Conservation (phyloP, 73 alveolate species). For the Paramecium caudatum region DNA sequence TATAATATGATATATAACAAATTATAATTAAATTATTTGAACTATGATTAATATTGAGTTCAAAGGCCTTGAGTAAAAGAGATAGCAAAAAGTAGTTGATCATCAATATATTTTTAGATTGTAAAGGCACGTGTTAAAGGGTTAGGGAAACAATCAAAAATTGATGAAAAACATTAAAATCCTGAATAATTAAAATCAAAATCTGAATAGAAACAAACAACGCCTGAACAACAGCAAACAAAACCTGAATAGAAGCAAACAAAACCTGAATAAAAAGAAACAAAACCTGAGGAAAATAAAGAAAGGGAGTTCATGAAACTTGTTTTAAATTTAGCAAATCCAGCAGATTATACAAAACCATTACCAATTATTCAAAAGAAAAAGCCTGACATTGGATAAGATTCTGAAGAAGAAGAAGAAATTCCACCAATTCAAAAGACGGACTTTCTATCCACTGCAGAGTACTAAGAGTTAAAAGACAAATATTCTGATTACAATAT, state of each 20-base stretch:
- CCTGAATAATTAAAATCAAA: not conserved
- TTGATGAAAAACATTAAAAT: not conserved
- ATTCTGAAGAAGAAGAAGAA: conserved; percentile 2
- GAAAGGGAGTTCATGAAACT: not conserved
- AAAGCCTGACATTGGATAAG: not conserved
- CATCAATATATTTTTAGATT: too few species aligned
- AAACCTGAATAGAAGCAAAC: not conserved
- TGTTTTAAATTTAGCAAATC: conserved; percentile 19
- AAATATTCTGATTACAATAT: conserved; percentile 56
- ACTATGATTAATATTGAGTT: conserved; percentile 47
- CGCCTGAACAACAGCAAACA: not conserved
- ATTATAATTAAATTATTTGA: too few species aligned
- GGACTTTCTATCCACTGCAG: conserved; percentile 61
- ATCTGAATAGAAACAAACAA: not conserved
- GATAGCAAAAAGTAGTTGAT: not conserved
- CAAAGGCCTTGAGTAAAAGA: conserved; percentile 26
- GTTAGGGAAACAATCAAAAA: not conserved
- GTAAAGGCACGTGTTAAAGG: too few species aligned
- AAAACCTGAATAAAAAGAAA: not conserved
- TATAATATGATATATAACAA: too few species aligned
- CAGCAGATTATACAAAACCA: not conserved
- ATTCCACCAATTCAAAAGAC: not conserved
- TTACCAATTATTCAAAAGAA: not conserved
- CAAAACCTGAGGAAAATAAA: not conserved
- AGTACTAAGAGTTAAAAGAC: conserved; percentile 39